Conservation (phyloP, 2,329 filamentous ascomycete species). For the Sporothrix brunneoviolacea region DNA sequence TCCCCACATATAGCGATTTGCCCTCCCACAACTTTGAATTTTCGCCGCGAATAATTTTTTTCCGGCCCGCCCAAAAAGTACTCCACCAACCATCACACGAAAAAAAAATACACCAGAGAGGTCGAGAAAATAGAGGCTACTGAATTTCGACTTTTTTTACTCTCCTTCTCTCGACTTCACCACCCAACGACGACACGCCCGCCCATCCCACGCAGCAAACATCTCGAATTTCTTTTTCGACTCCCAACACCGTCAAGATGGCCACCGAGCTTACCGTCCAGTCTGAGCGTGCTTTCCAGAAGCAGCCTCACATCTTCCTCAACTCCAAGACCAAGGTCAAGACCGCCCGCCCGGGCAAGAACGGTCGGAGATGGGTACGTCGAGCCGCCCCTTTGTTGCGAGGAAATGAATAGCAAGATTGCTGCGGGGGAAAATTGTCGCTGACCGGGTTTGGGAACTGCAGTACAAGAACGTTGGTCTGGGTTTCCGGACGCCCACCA, state of each 20-base stretch:
- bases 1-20: constrained; percentile 9
- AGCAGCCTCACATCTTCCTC: constrained; percentile 99
- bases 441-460: not conserved
- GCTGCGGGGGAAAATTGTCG: too few species aligned
- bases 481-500: constrained; percentile 98
- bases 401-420: not conserved
- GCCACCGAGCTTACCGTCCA: constrained; percentile 99
- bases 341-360: constrained; percentile 81
- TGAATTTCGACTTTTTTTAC: constrained; percentile 10
- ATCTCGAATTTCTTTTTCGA: not conserved
- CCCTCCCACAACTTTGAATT: constrained; percentile 19
- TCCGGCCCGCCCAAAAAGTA: constrained; percentile 11
- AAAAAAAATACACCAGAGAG: constrained; percentile 15
- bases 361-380: constrained; percentile 65
- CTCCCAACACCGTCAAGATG: constrained; percentile 48
- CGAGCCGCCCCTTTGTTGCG: not conserved
- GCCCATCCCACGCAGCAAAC: too few species aligned
- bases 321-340: constrained; percentile 91
- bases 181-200: constrained; percentile 6
- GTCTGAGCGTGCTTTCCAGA: constrained; percentile 99
- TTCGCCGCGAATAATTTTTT: constrained; percentile 14
- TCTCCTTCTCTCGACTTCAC: not conserved
- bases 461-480: constrained; percentile 98
- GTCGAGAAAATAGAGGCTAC: constrained; percentile 14
- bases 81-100: constrained; percentile 20